These are phyloP conservation scores for Metahyphopichia silvanorum DNA, from an alignment of 805 yeast genomes.

Conservation along the genomic window DNA sequence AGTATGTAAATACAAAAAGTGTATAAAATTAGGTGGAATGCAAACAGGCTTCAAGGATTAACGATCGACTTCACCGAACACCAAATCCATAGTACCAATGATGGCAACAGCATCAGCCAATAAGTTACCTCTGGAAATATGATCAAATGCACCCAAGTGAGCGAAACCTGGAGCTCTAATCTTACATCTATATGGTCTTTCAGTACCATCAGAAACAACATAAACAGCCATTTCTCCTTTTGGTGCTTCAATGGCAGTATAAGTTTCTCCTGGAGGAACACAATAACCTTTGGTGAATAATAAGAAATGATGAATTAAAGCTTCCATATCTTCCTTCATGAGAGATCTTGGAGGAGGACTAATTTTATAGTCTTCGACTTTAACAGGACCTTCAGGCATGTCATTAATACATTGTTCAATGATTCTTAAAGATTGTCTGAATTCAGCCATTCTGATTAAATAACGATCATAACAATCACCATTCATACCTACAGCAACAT, in stretches of 20 bases:
- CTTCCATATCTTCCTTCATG: constrained; percentile 93
- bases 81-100: constrained; percentile 93
- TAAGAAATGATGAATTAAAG: constrained; percentile 84
- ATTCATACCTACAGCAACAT: constrained; percentile 78
- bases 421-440: constrained; percentile 85
- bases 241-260: constrained; percentile 90
- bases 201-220: constrained; percentile 84
- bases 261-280: constrained; percentile 89
- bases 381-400: constrained; percentile 90
- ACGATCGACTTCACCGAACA: constrained; percentile 93
- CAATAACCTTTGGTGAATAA: constrained; percentile 84
- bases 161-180: constrained; percentile 95
- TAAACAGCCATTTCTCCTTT: constrained; percentile 94
- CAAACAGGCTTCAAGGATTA: too few species aligned
- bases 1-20: too few species aligned
- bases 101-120: constrained; percentile 91
- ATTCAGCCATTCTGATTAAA: constrained; percentile 85
- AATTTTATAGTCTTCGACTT: constrained; percentile 86
- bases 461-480: constrained; percentile 94
- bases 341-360: constrained; percentile 75
- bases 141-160: constrained; percentile 85
- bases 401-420: constrained; percentile 87
- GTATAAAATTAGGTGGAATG: too few species aligned
- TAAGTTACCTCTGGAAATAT: constrained; percentile 79
- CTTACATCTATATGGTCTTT: constrained; percentile 89